Conservation (phyloP, 257 asterid species). For the Solanum chiquidenum region DNA sequence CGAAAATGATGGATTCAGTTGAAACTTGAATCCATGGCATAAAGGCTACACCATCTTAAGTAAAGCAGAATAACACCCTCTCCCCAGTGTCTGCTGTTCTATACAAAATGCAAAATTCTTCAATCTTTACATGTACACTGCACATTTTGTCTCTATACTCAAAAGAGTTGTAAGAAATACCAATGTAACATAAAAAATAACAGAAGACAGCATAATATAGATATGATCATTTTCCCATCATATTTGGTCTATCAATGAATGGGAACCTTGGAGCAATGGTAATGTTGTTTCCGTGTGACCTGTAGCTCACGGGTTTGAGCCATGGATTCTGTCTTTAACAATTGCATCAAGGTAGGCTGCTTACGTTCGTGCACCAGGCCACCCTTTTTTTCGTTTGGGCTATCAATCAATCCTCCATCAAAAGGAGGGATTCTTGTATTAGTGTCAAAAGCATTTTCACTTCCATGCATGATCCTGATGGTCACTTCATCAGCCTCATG, state of each 20-base stretch:
- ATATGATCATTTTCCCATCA: neutral
- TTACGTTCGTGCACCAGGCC: neutral
- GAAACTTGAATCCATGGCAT: neutral
- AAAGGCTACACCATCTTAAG: neutral
- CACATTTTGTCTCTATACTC: neutral
- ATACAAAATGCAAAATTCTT: neutral
- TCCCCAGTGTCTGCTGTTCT: neutral
- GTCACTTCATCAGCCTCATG: neutral
- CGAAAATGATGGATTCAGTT: neutral
- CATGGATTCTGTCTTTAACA: neutral
- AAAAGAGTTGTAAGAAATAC: neutral
- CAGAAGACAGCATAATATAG: neutral
- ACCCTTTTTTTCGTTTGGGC: neutral
- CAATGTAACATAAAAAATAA: neutral
- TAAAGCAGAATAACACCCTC: neutral
- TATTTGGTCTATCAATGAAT: neutral
- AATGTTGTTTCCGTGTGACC: neutral
- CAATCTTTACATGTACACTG: neutral
- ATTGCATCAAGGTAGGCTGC: neutral
- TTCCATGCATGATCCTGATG: neutral
- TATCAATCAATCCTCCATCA: neutral
- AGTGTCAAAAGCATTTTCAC: neutral
- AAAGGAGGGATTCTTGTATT: neutral
- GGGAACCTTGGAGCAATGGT: neutral
- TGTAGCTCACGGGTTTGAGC: neutral